Conservation (phyloP, 257 asterid species). For the Jacaranda mimosifolia region DNA sequence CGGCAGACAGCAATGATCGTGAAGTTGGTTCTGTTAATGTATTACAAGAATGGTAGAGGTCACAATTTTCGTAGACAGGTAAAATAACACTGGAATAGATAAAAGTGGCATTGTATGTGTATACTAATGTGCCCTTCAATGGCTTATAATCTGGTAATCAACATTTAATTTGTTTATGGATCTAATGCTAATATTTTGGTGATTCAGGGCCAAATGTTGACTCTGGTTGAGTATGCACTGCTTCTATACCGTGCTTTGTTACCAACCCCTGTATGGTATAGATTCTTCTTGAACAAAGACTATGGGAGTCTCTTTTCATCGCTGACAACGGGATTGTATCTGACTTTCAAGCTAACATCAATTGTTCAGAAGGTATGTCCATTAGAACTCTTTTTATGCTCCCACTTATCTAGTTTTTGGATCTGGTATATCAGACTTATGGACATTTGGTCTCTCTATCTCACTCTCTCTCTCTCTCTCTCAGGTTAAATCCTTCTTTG, state of each 20-base stretch:
- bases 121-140: not conserved
- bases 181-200: constrained; percentile 36
- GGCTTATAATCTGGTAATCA: constrained; percentile 20
- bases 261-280: constrained; percentile 95
- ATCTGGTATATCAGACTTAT: constrained; percentile 21
- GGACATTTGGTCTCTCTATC: constrained; percentile 5
- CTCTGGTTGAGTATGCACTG: constrained; percentile 84
- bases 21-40: constrained; percentile 76
- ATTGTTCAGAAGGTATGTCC: constrained; percentile 77
- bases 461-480: constrained; percentile 40
- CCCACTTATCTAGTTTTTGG: constrained; percentile 11
- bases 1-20: constrained; percentile 86
- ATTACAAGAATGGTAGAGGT: constrained; percentile 82
- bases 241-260: constrained; percentile 90
- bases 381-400: constrained; percentile 26
- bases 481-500: constrained; percentile 71
- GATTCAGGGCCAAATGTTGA: constrained; percentile 87
- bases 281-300: constrained; percentile 90
- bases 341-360: constrained; percentile 89
- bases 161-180: constrained; percentile 14
- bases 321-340: constrained; percentile 82
- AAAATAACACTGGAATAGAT: constrained; percentile 23
- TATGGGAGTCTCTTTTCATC: constrained; percentile 93
- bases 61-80: constrained; percentile 96
- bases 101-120: constrained; percentile 1